Base-by-base conservation (phyloP, 805 yeast species). In the Yarrowia sp. region DNA sequence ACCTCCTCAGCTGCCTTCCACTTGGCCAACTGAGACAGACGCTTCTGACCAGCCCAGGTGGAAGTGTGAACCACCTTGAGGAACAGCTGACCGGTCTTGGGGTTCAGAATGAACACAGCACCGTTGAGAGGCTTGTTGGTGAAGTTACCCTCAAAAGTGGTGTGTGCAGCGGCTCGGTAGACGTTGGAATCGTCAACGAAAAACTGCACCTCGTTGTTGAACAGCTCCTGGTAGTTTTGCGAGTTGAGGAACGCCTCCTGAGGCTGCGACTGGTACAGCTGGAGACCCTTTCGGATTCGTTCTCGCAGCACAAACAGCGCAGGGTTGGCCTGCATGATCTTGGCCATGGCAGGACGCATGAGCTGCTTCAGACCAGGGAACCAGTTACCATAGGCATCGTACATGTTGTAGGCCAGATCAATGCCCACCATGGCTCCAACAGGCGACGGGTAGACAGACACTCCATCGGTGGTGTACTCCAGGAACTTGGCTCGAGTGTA, bases 1-100 rank as follows among this genome's bases (percentile, higher is more conserved):
- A 91, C 96, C 75, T 93, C 98, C 76, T 95, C 99, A 0, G 99
- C 98, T 1, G 98, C 87, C 74, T 93, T 95, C 99, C 99, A 95
- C 73, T 95, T 95, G 1, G 98, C 92, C 68, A 95, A 78, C 72
- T 95, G 98, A 30, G 95, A 88, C 67, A 93, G 81, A 70, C 98
- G 87, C 71, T 91, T 92, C 75, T 95, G 98, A 19, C 99, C 99
- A 3, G 96, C 88, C 96, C 97, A 95, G 1, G 91, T 96, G 6
- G 96, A 89, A 0, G 96, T 90, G 71, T 93, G 98, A 66, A 95
- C 90, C 64, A 95, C 84, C 72, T 90, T 91, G 75, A 95, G 80
- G 72, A 89, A 92, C 59, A 95, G 76, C 72, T 92, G 97, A 24
- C 68, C 99, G 0, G 92, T 84, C 69, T 86, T 85, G 1, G 99